phyloP scores from a whole-genome alignment of 2,329 filamentous ascomycete genomes.

The Acephala macrosclerotiorum region DNA sequence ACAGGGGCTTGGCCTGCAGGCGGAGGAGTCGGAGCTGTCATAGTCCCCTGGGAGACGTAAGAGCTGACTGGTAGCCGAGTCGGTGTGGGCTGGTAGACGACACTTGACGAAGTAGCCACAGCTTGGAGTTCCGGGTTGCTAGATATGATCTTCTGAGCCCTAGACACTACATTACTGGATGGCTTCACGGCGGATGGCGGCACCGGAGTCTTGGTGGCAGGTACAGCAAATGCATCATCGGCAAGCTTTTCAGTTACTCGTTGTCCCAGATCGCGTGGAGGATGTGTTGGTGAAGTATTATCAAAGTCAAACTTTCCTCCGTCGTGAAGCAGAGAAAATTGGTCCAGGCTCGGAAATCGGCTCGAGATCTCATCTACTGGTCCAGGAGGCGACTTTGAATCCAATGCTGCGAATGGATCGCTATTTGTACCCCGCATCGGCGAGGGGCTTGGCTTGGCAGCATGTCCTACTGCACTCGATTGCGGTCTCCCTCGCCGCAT shows the following conservation, averaged over 20 bases:
- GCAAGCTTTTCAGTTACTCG: constrained; percentile 78
- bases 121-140: constrained; percentile 66
- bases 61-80: constrained; percentile 50
- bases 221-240: constrained; percentile 78
- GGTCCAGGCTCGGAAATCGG: constrained; percentile 88
- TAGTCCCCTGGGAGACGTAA: constrained; percentile 76
- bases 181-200: constrained; percentile 28
- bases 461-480: constrained; percentile 54
- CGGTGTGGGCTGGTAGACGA: constrained; percentile 43
- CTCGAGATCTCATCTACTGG: constrained; percentile 81
- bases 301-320: constrained; percentile 87
- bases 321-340: constrained; percentile 90
- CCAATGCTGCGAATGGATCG: constrained; percentile 92
- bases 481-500: constrained; percentile 88
- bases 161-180: constrained; percentile 56
- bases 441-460: constrained; percentile 63
- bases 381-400: constrained; percentile 65
- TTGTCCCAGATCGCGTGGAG: constrained; percentile 65
- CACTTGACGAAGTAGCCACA: constrained; percentile 50
- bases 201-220: constrained; percentile 27
- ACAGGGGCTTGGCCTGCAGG: constrained; percentile 34
- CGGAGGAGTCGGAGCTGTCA: constrained; percentile 69
- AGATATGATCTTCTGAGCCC: constrained; percentile 69
- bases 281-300: constrained; percentile 56
- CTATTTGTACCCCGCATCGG: constrained; percentile 72